phyloP scores from a whole-genome alignment of 495 filamentous ascomycete genomes.

The Penicillium herquei region DNA sequence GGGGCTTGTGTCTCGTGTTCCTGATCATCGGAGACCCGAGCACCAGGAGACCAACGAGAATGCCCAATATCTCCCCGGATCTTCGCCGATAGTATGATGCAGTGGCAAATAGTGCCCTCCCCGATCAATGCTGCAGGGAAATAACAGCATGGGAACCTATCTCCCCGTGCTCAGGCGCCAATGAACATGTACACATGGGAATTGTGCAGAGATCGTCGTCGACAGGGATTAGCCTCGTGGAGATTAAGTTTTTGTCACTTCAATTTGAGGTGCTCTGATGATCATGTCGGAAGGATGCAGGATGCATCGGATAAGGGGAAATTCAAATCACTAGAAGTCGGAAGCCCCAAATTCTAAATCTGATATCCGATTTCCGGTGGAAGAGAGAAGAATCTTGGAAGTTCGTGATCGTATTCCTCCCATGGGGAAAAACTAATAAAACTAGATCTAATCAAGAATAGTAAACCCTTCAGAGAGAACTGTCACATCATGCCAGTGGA shows the following conservation, averaged over 20 bases:
- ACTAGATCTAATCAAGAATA: too few relatives aligned
- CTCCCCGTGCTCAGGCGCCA: not conserved
- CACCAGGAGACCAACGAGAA: not conserved
- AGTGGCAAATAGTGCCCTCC: constrained; percentile 3
- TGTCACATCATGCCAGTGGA: too few relatives aligned
- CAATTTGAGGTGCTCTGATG: not conserved
- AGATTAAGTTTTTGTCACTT: constrained; percentile 2
- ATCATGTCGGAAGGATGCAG: constrained; percentile 1
- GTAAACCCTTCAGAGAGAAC: too few relatives aligned
- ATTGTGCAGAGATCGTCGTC: not conserved
- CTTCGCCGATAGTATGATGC: constrained; percentile 2
- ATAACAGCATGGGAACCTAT: not conserved
- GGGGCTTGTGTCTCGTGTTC: constrained; percentile 1
- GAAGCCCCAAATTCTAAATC: not conserved
- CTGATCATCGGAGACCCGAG: not conserved
- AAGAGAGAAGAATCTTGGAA: not conserved
- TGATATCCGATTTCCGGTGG: not conserved
- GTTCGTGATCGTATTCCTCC: too few relatives aligned
- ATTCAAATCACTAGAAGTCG: not conserved
- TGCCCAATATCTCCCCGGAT: constrained; percentile 4
- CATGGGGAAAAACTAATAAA: too few relatives aligned
- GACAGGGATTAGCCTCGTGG: constrained; percentile 10
- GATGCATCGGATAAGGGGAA: constrained; percentile 6
- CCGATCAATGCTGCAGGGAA: too few relatives aligned
- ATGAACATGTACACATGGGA: not conserved